Evolutionary conservation across 2,329 filamentous ascomycete species (phyloP), one percentile per base, ranked within the genome.

Genomic region (Leptographium procerum): DNA sequence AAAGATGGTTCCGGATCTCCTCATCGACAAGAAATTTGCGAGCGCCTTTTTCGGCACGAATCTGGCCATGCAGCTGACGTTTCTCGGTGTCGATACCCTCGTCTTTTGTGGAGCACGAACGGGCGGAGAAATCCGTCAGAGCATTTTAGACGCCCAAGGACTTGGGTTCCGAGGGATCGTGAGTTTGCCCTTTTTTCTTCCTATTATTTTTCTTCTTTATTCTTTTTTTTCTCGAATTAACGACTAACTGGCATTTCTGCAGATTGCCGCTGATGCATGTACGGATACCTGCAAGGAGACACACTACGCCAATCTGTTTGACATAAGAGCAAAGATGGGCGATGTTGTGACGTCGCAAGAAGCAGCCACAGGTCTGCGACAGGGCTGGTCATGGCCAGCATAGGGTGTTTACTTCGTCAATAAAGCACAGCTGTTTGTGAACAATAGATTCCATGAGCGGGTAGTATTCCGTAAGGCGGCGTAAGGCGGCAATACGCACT

Each of bases 41-140:
- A 73, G 70, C 59, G 73, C 72, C 3, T 76, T 77, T 64, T 77
- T 77, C 60, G 75, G 73, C 24, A 77, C 75, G 33, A 70, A 72
- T 10, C 68, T 77, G 47, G 69, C 69, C 2, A 71, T 71, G 1
- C 68, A 73, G 47, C 66, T 77, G 36, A 67, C 68, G 33, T 61
- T 72, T 11, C 65, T 69, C 54, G 66, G 66, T 26, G 65, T 73
- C 24, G 73, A 77, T 59, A 75, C 73, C 11, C 63, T 76, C n/a
- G 73, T 77, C 4, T 67, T 78, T 11, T 75, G 74, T 61, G 75
- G 51, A 74, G 73, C 64, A 77, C 74, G 16, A 72, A 56, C 68
- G 75, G 56, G 74, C 74, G 2, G 72, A 68, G 31, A 71, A 72
- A 7, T 61, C 76, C 57, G 75, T 13, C 52, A 54, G 52, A 43